These are phyloP conservation scores for Balakata baccata DNA, from an alignment of 345 rosid species.

Conservation along the genomic window DNA sequence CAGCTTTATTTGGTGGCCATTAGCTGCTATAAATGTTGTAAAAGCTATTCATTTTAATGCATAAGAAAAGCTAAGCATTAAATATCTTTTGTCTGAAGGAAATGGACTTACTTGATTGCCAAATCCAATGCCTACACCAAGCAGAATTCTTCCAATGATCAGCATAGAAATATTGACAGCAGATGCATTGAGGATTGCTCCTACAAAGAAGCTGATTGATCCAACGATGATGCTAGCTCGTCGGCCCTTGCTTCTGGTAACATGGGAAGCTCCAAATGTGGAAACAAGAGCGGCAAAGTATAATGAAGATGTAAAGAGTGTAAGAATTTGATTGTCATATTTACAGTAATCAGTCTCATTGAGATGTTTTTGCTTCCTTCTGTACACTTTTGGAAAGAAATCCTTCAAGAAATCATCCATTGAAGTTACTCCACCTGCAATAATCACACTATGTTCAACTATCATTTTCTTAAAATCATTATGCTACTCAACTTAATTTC, in stretches of 20 bases:
- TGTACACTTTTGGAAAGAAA: constrained; percentile 32
- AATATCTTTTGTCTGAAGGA: background rate
- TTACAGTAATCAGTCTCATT: constrained; percentile 45
- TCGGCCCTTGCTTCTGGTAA: constrained; percentile 43
- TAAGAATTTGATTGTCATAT: constrained; percentile 38
- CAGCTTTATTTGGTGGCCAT: no score
- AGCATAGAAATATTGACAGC: constrained; percentile 45
- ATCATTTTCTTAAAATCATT: background rate
- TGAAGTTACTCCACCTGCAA: constrained; percentile 27
- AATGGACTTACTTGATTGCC: constrained; percentile 38
- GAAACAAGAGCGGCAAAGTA: constrained; percentile 52
- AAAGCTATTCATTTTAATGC: no score
- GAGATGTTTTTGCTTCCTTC: constrained; percentile 30
- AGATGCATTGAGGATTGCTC: constrained; percentile 44
- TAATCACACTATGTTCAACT: background rate
- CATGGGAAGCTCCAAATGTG: constrained; percentile 43
- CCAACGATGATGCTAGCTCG: constrained; percentile 43
- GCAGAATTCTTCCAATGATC: constrained; percentile 45
- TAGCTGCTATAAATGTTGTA: no score
- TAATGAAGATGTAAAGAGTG: constrained; percentile 55
- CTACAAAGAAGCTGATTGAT: constrained; percentile 40
- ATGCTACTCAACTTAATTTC: background rate
- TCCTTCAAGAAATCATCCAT: constrained; percentile 30
- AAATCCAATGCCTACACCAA: constrained; percentile 59
- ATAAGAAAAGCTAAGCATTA: background rate